Conservation (phyloP, 768 basidiomycete species). For the Pleurotus tuoliensis region DNA sequence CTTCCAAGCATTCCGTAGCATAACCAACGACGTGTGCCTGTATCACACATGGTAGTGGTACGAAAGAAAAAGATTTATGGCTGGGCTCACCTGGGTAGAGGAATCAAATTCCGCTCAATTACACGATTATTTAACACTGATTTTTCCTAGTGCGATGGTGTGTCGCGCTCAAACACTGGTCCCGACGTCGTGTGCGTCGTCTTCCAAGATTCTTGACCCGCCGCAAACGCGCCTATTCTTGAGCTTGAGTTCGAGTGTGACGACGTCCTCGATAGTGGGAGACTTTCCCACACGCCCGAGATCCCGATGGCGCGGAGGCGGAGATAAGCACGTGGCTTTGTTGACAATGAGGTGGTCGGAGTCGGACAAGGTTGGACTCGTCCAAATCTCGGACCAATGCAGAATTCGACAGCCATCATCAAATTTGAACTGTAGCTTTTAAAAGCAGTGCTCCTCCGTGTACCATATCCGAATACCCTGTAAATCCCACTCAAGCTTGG, state of each 20-base stretch:
- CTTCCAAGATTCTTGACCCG: too few species aligned
- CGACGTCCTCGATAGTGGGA: too few species aligned
- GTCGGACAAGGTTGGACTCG: neutral
- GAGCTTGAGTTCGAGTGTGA: too few species aligned
- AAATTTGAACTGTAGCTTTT: neutral
- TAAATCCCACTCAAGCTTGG: neutral
- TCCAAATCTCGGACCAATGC: neutral
- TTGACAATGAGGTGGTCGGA: slow-evolving; percentile 1
- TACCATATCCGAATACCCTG: slow-evolving; percentile 14
- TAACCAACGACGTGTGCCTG: slow-evolving; percentile 22
- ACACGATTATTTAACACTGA: too few species aligned
- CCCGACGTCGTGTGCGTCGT: too few species aligned
- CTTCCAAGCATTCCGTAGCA: slow-evolving; percentile 69
- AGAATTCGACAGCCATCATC: neutral
- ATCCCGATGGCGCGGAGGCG: neutral
- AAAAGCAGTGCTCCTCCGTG: neutral
- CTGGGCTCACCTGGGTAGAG: too few species aligned
- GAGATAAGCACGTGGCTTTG: slow-evolving; percentile 7
- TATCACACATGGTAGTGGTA: too few species aligned
- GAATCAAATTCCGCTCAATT: too few species aligned
- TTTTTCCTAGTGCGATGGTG: neutral
- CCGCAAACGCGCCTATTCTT: too few species aligned
- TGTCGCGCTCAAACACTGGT: neutral
- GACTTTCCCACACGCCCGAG: too few species aligned
- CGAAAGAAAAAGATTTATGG: too few species aligned